Conservation (phyloP, 495 filamentous ascomycete species). For the Rostrohypoxylon terebratum region DNA sequence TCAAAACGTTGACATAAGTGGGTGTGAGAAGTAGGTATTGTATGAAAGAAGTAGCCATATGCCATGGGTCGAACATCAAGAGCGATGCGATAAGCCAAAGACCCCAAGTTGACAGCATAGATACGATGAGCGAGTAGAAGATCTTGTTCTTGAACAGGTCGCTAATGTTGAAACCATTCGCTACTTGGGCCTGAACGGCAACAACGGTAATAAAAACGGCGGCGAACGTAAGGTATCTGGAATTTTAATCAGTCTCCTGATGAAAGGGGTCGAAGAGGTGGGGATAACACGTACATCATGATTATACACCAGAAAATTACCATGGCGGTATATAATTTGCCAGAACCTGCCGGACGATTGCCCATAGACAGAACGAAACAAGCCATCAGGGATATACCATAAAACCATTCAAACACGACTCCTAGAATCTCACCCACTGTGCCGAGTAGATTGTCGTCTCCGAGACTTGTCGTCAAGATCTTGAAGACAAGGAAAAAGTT, state of each 20-base stretch:
- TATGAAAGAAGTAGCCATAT: constrained; percentile 95
- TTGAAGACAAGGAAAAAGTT: constrained; percentile 99
- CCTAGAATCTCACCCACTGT: constrained; percentile 81
- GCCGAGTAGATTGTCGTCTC: constrained; percentile 72
- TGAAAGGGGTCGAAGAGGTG: background rate
- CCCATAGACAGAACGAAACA: constrained; percentile 97
- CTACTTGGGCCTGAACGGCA: constrained; percentile 78
- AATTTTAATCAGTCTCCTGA: constrained; percentile 32
- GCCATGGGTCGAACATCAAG: constrained; percentile 98
- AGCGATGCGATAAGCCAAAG: constrained; percentile 94
- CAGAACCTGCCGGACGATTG: constrained; percentile 94
- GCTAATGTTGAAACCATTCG: constrained; percentile 69
- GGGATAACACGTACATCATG: constrained; percentile 76
- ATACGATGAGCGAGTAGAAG: constrained; percentile 95
- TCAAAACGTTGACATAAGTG: constrained; percentile 95
- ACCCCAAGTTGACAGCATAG: constrained; percentile 89
- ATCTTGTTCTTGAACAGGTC: constrained; percentile 85
- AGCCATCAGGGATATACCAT: constrained; percentile 88
- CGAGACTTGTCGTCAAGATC: constrained; percentile 90
- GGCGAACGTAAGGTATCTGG: constrained; percentile 90
- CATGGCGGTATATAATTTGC: constrained; percentile 94
- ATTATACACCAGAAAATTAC: constrained; percentile 96
- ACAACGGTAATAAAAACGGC: constrained; percentile 94
- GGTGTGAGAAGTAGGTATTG: constrained; percentile 97
- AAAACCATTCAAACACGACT: constrained; percentile 95